A percentile compares a stretch with the other conserved stretches of the same genome.
Evolutionary conservation across 352 stramenopile genomes (phyloP).

Genomic region (Pythium insidiosum): DNA sequence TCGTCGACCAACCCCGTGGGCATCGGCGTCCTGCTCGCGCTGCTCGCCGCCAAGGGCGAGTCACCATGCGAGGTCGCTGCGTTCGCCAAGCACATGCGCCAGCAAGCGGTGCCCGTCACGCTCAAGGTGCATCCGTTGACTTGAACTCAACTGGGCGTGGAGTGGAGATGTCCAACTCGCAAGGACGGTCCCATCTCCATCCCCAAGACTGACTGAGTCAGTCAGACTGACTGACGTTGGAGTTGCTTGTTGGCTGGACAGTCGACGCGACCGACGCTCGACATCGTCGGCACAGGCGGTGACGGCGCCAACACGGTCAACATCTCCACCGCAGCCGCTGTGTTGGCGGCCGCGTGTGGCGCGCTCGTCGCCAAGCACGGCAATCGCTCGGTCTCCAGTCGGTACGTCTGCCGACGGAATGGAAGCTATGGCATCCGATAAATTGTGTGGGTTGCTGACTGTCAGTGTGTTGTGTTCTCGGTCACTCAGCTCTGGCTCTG

Average conservation of each 20-base stretch:
- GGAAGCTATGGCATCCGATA: too few relatives aligned
- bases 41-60: constrained; percentile 93
- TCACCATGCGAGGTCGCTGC: constrained; percentile 92
- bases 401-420: constrained; percentile 31
- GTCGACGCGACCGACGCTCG: constrained; percentile 82
- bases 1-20: constrained; percentile 46
- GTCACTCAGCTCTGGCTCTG: constrained; percentile 77
- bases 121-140: constrained; percentile 20
- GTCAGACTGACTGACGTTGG: neutral
- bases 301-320: constrained; percentile 99
- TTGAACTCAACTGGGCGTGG: constrained; percentile 1
- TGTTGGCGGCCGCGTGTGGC: constrained; percentile 93
- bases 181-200: too few relatives aligned
- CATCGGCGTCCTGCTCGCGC: constrained; percentile 90
- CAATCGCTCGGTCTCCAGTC: constrained; percentile 94
- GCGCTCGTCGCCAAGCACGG: constrained; percentile 95
- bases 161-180: too few relatives aligned
- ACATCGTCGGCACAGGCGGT: constrained; percentile 98
- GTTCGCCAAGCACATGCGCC: constrained; percentile 95
- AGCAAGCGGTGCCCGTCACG: constrained; percentile 81
- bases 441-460: too few relatives aligned
- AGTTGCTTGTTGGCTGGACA: constrained; percentile 5
- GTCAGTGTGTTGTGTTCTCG: neutral
- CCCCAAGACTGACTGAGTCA: neutral
- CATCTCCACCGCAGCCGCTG: constrained; percentile 92